A percentile compares a stretch with the other conserved stretches of the same genome.
Conservation (phyloP, 2,329 filamentous ascomycete species). For the Xylaria sp. region DNA sequence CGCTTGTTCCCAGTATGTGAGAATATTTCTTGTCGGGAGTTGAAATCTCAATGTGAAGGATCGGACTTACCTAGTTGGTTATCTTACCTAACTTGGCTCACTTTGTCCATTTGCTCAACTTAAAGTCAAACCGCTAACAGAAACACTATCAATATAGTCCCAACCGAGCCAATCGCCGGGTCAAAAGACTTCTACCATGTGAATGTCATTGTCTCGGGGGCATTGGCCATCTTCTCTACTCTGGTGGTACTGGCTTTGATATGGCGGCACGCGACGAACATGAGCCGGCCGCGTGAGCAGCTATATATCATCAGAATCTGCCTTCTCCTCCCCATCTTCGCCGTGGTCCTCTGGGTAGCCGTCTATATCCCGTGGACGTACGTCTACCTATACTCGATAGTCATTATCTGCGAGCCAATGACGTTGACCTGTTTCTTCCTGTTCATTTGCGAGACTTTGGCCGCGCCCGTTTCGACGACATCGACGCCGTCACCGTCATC, state of each 20-base stretch:
- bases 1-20: slow-evolving; percentile 31
- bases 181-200: slow-evolving; percentile 42
- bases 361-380: slow-evolving; percentile 52
- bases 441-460: slow-evolving; percentile 56
- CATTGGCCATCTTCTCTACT: slow-evolving; percentile 48
- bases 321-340: slow-evolving; percentile 54
- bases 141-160: slow-evolving; percentile 16
- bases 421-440: slow-evolving; percentile 58
- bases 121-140: slow-evolving; percentile 7
- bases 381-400: slow-evolving; percentile 54
- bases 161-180: slow-evolving; percentile 37
- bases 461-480: slow-evolving; percentile 26
- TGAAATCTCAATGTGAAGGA: neutral
- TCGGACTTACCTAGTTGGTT: neutral
- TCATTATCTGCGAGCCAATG: slow-evolving; percentile 53
- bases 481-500: neutral
- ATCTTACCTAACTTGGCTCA: neutral
- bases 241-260: slow-evolving; percentile 49
- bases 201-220: slow-evolving; percentile 52
- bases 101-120: neutral
- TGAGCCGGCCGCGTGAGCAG: slow-evolving; percentile 56
- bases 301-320: slow-evolving; percentile 57
- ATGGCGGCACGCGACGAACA: slow-evolving; percentile 51
- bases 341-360: slow-evolving; percentile 53
- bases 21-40: neutral